These are phyloP conservation scores for Tephrocybe sp. DNA, from an alignment of 768 basidiomycete genomes.

Conservation along the genomic window DNA sequence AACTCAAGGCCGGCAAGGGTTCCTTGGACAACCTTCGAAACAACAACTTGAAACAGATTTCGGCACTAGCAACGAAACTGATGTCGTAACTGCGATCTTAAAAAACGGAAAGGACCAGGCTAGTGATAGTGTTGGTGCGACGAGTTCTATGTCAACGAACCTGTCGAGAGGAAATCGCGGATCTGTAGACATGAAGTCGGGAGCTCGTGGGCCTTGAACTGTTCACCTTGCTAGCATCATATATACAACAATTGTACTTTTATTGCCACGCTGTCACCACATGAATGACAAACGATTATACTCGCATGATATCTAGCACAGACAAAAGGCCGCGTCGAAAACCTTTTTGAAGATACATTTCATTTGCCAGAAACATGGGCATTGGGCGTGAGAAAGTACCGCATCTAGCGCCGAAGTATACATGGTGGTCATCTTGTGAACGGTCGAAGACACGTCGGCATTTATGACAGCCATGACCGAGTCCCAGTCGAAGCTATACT, in stretches of 20 bases:
- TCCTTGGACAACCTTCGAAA: slow-evolving; percentile 70
- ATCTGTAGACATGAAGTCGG: background rate
- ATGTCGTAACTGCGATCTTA: slow-evolving; percentile 59
- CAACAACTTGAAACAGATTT: slow-evolving; percentile 81
- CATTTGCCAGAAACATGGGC: too few species aligned
- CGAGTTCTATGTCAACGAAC: slow-evolving; percentile 18
- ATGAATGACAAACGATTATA: background rate
- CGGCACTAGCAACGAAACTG: slow-evolving; percentile 58
- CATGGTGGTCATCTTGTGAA: too few species aligned
- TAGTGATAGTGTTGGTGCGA: slow-evolving; percentile 40
- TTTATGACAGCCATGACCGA: too few species aligned
- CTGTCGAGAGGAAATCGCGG: slow-evolving; percentile 18
- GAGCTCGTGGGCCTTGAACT: background rate
- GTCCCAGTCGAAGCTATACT: too few species aligned
- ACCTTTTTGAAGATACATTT: too few species aligned
- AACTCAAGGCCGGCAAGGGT: slow-evolving; percentile 74
- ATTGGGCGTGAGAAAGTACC: too few species aligned
- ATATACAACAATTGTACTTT: slow-evolving; percentile 1
- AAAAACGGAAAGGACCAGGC: slow-evolving; percentile 59
- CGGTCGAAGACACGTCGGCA: too few species aligned
- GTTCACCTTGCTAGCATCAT: background rate
- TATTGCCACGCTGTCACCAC: background rate
- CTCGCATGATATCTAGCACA: too few species aligned
- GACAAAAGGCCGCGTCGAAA: too few species aligned
- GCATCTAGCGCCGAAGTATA: too few species aligned